These are phyloP conservation scores for Xylaria venustula DNA, from an alignment of 495 filamentous ascomycete genomes.

Conservation along the genomic window DNA sequence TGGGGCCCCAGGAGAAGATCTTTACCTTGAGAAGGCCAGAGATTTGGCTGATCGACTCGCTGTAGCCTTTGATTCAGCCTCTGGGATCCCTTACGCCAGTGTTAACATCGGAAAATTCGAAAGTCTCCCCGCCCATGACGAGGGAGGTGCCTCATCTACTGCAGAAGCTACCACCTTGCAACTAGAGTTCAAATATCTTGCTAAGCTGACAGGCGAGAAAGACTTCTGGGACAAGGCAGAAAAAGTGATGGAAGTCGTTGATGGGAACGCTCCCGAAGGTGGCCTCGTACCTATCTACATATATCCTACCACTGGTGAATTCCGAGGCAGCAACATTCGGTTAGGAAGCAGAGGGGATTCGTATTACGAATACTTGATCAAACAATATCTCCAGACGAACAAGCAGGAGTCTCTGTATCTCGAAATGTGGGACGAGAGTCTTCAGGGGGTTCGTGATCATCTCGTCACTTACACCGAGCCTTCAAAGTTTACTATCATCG, in stretches of 20 bases:
- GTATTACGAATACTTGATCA: slow-evolving; percentile 97
- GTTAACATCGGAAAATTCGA: slow-evolving; percentile 76
- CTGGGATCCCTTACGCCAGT: slow-evolving; percentile 86
- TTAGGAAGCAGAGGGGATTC: slow-evolving; percentile 92
- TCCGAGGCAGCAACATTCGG: slow-evolving; percentile 80
- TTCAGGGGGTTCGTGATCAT: slow-evolving; percentile 85
- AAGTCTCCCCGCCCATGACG: slow-evolving; percentile 75
- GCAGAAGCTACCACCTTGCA: slow-evolving; percentile 91
- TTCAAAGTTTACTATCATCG: slow-evolving; percentile 78
- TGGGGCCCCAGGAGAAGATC: slow-evolving; percentile 72
- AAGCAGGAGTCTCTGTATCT: slow-evolving; percentile 82
- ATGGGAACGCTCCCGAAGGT: slow-evolving; percentile 71
- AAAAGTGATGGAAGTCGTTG: slow-evolving; percentile 85
- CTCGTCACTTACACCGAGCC: slow-evolving; percentile 83
- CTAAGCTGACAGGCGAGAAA: slow-evolving; percentile 89
- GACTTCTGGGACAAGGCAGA: slow-evolving; percentile 89
- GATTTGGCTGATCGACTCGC: slow-evolving; percentile 86
- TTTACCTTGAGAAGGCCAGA: slow-evolving; percentile 94
- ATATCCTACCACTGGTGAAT: slow-evolving; percentile 71
- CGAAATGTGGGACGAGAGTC: slow-evolving; percentile 88
- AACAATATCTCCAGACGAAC: slow-evolving; percentile 92
- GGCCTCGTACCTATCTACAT: slow-evolving; percentile 92
- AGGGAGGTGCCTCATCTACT: slow-evolving; percentile 89
- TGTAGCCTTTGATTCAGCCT: slow-evolving; percentile 80
- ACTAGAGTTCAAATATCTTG: slow-evolving; percentile 96